phyloP scores from a whole-genome alignment of 73 alveolate species.

The Effrenium voratum region DNA sequence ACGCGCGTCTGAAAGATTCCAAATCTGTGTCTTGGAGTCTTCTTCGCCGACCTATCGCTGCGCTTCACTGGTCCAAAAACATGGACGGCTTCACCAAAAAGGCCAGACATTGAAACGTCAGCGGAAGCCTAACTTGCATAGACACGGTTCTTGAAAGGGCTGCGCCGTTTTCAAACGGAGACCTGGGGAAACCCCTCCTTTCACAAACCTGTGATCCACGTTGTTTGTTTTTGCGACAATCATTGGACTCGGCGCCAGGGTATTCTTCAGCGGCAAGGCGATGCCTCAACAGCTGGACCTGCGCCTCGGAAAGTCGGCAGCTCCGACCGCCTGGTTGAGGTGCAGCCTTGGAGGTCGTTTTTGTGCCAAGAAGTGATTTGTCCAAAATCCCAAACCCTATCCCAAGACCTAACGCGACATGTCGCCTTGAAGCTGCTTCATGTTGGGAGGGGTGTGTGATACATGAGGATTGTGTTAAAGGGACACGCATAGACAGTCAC shows the following conservation, averaged over 20 bases:
- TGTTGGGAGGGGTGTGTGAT: not conserved
- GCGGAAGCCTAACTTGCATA: not conserved
- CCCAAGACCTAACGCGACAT: not conserved
- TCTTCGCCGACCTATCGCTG: no score
- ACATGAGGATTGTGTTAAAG: no score
- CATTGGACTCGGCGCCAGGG: not conserved
- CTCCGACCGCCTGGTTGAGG: not conserved
- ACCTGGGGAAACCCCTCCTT: not conserved
- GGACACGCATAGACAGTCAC: no score
- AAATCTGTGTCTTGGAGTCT: no score
- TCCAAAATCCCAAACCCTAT: not conserved
- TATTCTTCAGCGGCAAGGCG: conserved; percentile 86
- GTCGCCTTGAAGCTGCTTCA: not conserved
- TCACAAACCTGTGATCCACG: no score
- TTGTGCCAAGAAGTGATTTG: not conserved
- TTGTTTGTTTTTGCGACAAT: no score
- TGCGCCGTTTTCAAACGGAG: no score
- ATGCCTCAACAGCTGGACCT: not conserved
- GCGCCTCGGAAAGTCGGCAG: conserved; percentile 2
- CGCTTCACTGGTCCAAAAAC: no score
- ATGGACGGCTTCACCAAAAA: no score
- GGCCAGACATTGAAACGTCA: not conserved
- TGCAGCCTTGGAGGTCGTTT: not conserved
- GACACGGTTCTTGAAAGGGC: not conserved
- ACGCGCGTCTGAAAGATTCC: no score